A percentile compares a stretch with the other conserved stretches of the same genome.
These are phyloP conservation scores for Breviolum minutum DNA, from an alignment of 73 alveolate species.

Conservation along the genomic window DNA sequence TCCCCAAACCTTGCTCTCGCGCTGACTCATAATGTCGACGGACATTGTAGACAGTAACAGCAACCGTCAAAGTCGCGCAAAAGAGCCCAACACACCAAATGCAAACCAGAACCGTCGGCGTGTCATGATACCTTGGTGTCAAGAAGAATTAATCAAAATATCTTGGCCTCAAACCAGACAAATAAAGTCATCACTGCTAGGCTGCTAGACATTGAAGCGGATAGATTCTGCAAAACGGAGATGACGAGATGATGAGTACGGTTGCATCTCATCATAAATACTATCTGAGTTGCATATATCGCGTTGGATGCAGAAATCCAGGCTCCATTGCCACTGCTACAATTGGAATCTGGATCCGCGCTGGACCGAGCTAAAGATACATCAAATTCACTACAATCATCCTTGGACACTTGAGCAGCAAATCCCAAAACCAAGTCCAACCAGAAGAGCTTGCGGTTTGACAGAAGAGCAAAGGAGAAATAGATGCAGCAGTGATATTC, in stretches of 20 bases:
- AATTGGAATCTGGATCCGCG: not conserved
- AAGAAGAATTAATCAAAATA: too few species aligned
- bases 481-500: not conserved
- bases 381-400: not conserved
- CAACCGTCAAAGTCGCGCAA: conserved; percentile 10
- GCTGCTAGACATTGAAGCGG: too few species aligned
- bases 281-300: not conserved
- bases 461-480: not conserved
- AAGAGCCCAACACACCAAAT: conserved; percentile 37
- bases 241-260: too few species aligned
- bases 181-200: too few species aligned
- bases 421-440: not conserved
- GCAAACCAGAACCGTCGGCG: conserved; percentile 24
- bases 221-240: too few species aligned
- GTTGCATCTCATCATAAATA: too few species aligned
- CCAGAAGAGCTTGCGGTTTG: not conserved
- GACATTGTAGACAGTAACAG: conserved; percentile 17
- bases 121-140: conserved; percentile 3
- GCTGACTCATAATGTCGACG: conserved; percentile 31
- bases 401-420: not conserved
- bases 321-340: conserved; percentile 17
- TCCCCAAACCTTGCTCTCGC: conserved; percentile 59
- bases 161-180: too few species aligned
- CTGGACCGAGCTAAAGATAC: conserved; percentile 6
- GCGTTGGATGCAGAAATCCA: not conserved